Evolutionary conservation across 2,329 filamentous ascomycete genomes (phyloP), one percentile per base, ranked within the genome.

Genomic region (Ophiocordyceps camponoti-rufipedis): DNA sequence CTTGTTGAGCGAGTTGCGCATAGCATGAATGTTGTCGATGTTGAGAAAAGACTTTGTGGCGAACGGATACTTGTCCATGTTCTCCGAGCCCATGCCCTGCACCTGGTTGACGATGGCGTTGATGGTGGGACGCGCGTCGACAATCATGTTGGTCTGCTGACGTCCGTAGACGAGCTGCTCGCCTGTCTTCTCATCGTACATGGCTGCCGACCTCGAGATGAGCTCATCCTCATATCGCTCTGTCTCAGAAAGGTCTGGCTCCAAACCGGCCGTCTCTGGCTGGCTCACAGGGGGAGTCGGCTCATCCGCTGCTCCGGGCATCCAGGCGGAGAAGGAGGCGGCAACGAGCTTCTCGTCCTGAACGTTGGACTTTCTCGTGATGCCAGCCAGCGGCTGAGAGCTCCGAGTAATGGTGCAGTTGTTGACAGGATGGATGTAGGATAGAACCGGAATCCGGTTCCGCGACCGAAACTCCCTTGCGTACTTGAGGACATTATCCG

Each of bases 11-110:
- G 89, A 96, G 49, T 83, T 82, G 47, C 91, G 76, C 91, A 98
- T 98, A 50, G 95, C 87, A 57, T 98, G 91, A 48, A 98, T 96
- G 59, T 98, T 98, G 60, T 93, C 89, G 56, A 98, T 98, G 50
- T 85, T 91, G 46, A 98, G 73, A 58, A 93, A 98, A 29, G 82
- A 82, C 62, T 95, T 94, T 48, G 81, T 82, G 14, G 87, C 86
- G 55, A 88, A 89, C 49, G 82, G 85, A 66, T 98, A 98, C 62
- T 94, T 83, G 51, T 94, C 85, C 85, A 96, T 95, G 56, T 95
- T 94, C 62, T 98, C 91, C 0, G 89, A 94, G 2, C 91, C 91
- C 59, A 88, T 79, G 7, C 91, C 91, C 51, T 89, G 80, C 4
- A 88, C 85, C 60, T 95, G 88, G 74, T 95, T 96, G 7, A 87